A percentile compares a stretch with the other conserved stretches of the same genome.
These are phyloP conservation scores for Mitosporidium daphniae DNA, from an alignment of 371 early-diverging fungal genomes.

Conservation along the genomic window DNA sequence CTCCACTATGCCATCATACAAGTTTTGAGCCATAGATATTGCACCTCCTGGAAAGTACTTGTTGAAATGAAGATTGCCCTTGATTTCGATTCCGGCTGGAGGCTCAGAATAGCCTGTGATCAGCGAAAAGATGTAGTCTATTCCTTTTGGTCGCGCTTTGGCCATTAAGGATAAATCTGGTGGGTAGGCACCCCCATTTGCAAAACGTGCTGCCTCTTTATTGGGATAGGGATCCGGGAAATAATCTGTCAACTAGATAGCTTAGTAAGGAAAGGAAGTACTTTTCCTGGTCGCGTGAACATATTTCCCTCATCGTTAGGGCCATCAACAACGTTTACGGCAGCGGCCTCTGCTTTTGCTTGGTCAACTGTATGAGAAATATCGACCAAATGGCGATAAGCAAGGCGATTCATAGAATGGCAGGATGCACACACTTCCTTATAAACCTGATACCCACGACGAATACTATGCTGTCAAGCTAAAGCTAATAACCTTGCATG, in stretches of 20 bases:
- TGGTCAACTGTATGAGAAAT: conserved; percentile 62
- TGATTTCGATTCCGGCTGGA: conserved; percentile 62
- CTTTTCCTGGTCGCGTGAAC: conserved; percentile 52
- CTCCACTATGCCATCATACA: conserved; percentile 70
- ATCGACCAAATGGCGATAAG: conserved; percentile 64
- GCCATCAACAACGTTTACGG: conserved; percentile 55
- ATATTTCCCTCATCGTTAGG: conserved; percentile 65
- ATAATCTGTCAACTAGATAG: conserved; percentile 31
- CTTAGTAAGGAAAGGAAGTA: conserved; percentile 2
- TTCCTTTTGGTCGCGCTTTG: conserved; percentile 51
- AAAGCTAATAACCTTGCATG: too few relatives aligned
- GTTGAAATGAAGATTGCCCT: conserved; percentile 83
- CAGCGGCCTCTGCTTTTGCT: conserved; percentile 60
- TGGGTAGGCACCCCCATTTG: conserved; percentile 70
- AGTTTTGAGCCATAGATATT: conserved; percentile 68
- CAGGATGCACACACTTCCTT: conserved; percentile 82
- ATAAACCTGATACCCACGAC: conserved; percentile 90
- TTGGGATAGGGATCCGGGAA: conserved; percentile 69
- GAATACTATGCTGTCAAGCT: too few relatives aligned
- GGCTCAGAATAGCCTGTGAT: conserved; percentile 73
- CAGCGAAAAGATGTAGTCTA: conserved; percentile 61
- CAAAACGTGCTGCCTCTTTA: conserved; percentile 77
- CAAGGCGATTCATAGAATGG: conserved; percentile 61
- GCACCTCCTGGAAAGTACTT: conserved; percentile 94
- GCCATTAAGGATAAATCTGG: conserved; percentile 74